Base-by-base conservation (phyloP, 371 early-diverging fungal species). In the Mucor mucedo region DNA sequence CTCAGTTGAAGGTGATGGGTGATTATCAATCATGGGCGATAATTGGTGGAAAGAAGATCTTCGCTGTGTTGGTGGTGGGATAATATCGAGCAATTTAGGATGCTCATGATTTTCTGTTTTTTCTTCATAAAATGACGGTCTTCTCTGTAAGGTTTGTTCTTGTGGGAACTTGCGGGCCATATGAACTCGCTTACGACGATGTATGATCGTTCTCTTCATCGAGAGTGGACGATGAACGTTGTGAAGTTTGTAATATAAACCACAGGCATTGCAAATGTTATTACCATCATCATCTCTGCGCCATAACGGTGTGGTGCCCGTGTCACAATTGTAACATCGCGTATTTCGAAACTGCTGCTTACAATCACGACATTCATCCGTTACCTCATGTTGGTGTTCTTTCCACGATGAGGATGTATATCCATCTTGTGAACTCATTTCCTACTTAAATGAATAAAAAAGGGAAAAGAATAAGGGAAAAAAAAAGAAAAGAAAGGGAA, bases 291-390 rank as follows among this genome's bases (percentile, higher is more conserved):
- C 78, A 54, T 84, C 82, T 52, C 90, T 69, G 41, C 93, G 66
- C 93, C 93, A 93, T n/a, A 90, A 79, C 2, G 92, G 90, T 6
- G 93, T 92, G 27, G 75, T 78, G 8, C 79, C 83, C 5, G 88
- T 86, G 8, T 67, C 63, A 67, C 92, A 92, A 69, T 92, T 91
- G 39, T 69, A 68, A 70, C 92, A 92, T 7, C 58, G 48, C 39
- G 44, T 68, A 40, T 35, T 58, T 49, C n/a, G 41, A 53, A 41
- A 21, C 10, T 45, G 21, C 16, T 65, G 21, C 16, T 65, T 59
- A 21, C 65, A 59, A 14, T 65, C 55, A 39, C 49, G n/a, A 35
- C 52, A 65, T 7, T 58, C 54, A 52, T 65, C 47, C 13, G 29
- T 38, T 21, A 13, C 27, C 39, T 62, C 29, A 35, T 45, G 47